Conservation (phyloP, 106 monocot species). For the Dioscorea zingiberensis region DNA sequence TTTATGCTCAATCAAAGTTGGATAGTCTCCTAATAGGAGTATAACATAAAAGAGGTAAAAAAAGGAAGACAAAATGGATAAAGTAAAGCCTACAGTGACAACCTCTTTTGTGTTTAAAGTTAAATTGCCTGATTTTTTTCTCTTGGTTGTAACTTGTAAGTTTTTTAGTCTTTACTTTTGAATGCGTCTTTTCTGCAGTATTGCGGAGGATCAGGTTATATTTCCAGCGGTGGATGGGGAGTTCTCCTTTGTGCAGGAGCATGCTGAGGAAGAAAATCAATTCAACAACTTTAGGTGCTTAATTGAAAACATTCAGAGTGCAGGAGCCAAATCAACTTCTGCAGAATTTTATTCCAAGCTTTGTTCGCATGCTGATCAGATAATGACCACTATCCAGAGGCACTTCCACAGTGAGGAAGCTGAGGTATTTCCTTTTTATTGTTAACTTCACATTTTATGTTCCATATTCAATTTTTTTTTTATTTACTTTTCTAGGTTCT, state of each 20-base stretch:
- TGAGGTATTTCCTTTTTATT: conserved; percentile 37
- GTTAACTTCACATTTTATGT: not conserved
- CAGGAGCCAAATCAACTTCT: conserved; percentile 66
- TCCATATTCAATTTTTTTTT: not conserved
- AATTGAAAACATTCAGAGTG: conserved; percentile 84
- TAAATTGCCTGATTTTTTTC: too few relatives aligned
- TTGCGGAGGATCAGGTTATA: conserved; percentile 98
- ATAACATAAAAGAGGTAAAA: too few relatives aligned
- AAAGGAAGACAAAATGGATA: too few relatives aligned
- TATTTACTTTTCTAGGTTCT: conserved; percentile 60
- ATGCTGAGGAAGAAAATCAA: conserved; percentile 89
- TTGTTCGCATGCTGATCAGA: conserved; percentile 90
- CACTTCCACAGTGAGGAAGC: conserved; percentile 84
- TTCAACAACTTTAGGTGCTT: conserved; percentile 82
- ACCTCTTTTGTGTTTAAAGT: too few relatives aligned
- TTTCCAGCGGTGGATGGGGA: conserved; percentile 93
- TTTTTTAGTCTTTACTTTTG: too few relatives aligned
- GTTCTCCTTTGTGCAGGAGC: conserved; percentile 78
- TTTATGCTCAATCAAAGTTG: too few relatives aligned
- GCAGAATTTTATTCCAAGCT: conserved; percentile 84
- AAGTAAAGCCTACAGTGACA: too few relatives aligned
- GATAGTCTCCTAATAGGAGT: too few relatives aligned
- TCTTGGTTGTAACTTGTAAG: too few relatives aligned
- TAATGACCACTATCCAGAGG: conserved; percentile 83
- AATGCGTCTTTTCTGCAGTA: conserved; percentile 35